Evolutionary conservation across 2,329 filamentous ascomycete genomes (phyloP).

Genomic region (Emydomyces testavorans): DNA sequence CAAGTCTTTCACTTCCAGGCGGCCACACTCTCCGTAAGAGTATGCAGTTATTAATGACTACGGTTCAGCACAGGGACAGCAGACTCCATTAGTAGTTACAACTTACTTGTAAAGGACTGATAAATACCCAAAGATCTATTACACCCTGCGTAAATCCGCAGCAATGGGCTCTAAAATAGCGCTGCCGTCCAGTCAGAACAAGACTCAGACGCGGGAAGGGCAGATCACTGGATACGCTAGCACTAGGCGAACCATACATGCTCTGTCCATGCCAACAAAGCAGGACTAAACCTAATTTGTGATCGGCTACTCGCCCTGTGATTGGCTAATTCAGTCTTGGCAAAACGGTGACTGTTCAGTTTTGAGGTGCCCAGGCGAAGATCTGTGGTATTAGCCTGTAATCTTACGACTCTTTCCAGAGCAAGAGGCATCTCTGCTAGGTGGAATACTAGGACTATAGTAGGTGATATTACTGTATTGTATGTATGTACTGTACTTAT

Average conservation of each 20-base stretch:
- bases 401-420: background rate
- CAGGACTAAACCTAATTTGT: conserved; percentile 4
- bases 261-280: conserved; percentile 7
- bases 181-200: background rate
- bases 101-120: too few relatives aligned
- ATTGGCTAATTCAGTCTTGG: background rate
- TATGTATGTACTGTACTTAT: too few relatives aligned
- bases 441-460: too few relatives aligned
- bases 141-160: too few relatives aligned
- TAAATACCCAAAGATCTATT: too few relatives aligned
- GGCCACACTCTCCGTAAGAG: too few relatives aligned
- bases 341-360: background rate
- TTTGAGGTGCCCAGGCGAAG: background rate
- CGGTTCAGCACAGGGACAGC: too few relatives aligned
- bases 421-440: background rate
- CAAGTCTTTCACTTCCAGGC: too few relatives aligned
- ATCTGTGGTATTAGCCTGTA: background rate
- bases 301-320: background rate
- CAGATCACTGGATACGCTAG: conserved; percentile 9
- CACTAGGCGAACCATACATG: background rate
- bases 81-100: too few relatives aligned
- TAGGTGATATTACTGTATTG: conserved; percentile 2
- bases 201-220: conserved; percentile 3
- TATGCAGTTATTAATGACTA: too few relatives aligned
- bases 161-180: background rate